Evolutionary conservation across 371 early-diverging fungal species (phyloP).

Genomic region (Vairimorpha apis): DNA sequence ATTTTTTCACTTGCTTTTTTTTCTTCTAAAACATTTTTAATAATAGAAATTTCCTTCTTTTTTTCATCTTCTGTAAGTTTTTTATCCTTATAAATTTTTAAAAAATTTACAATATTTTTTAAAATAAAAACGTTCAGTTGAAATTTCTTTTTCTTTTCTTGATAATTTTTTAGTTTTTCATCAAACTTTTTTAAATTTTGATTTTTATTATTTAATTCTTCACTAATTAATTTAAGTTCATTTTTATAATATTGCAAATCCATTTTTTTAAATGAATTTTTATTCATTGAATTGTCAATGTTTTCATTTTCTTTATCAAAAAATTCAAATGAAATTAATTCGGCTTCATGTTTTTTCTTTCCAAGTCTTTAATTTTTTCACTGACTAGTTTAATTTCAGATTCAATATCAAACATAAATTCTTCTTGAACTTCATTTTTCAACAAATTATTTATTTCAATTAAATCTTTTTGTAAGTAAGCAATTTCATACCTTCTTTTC

Average conservation of each 20-base stretch:
- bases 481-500: conserved; percentile 63
- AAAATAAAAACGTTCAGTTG: not conserved
- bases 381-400: conserved; percentile 68
- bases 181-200: not conserved
- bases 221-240: not conserved
- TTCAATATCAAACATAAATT: conserved; percentile 50
- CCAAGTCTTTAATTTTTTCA: conserved; percentile 64
- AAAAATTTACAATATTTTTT: conserved; percentile 9
- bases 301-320: conserved; percentile 52
- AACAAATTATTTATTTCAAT: conserved; percentile 64
- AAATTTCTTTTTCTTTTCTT: conserved; percentile 18
- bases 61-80: not conserved
- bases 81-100: conserved; percentile 6
- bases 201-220: conserved; percentile 54
- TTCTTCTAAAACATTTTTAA: conserved; percentile 1
- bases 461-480: conserved; percentile 66
- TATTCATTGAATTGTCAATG: conserved; percentile 5
- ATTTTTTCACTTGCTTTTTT: conserved; percentile 2
- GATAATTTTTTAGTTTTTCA: not conserved
- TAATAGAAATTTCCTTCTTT: not conserved
- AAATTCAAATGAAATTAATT: conserved; percentile 61
- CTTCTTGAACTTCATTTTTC: conserved; percentile 39
- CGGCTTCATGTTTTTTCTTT: conserved; percentile 62
- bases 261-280: conserved; percentile 3
- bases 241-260: too few relatives aligned